Evolutionary conservation across 495 filamentous ascomycete genomes (phyloP).

Genomic region (Achaetomiella virescens): DNA sequence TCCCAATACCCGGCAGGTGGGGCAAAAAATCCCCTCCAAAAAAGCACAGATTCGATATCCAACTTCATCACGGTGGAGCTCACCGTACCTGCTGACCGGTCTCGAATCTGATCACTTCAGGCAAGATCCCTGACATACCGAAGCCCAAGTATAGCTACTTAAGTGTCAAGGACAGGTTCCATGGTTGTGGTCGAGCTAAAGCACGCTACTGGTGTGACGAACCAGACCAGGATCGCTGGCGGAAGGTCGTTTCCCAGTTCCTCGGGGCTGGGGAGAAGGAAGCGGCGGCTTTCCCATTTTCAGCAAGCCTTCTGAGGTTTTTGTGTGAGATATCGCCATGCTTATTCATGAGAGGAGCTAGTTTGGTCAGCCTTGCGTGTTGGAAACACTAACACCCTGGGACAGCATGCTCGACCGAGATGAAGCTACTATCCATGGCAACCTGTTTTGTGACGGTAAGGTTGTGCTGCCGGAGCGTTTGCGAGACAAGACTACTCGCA

Average conservation of each 20-base stretch:
- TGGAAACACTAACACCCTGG: not conserved
- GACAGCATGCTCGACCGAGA: too few species aligned
- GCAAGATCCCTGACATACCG: too few species aligned
- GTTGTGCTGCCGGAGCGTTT: not conserved
- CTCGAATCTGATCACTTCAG: too few species aligned
- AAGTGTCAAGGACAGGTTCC: not conserved
- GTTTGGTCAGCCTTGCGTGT: not conserved
- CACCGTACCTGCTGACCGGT: too few species aligned
- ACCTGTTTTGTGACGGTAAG: not conserved
- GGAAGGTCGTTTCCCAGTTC: slow-evolving; percentile 5
- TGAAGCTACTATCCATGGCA: not conserved
- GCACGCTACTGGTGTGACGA: slow-evolving; percentile 4
- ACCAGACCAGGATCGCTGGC: not conserved
- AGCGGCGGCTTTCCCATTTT: too few species aligned
- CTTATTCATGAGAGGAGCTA: not conserved
- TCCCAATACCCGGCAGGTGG: too few species aligned
- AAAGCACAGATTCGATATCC: too few species aligned
- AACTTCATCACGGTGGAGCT: too few species aligned
- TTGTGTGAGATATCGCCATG: not conserved
- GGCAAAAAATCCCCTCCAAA: too few species aligned
- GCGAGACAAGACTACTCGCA: not conserved
- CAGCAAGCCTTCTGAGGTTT: not conserved
- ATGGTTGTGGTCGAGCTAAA: slow-evolving; percentile 3
- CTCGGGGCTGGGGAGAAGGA: slow-evolving; percentile 4
- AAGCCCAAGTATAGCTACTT: too few species aligned